Base-by-base conservation (phyloP, 2,329 filamentous ascomycete species). In the Verticillium klebahnii region DNA sequence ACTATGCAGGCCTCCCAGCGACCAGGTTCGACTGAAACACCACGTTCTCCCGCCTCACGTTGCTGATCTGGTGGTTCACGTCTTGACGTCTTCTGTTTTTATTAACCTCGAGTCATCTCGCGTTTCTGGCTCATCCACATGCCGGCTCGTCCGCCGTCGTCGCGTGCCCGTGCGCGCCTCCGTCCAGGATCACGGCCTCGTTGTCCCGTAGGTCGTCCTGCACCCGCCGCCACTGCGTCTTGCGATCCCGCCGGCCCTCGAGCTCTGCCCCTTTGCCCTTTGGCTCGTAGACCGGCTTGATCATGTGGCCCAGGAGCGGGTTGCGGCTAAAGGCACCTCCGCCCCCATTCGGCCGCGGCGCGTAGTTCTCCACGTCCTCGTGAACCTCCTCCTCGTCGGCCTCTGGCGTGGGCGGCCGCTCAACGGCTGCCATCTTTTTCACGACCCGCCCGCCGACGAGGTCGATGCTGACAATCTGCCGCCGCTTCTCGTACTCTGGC, bases 401-500 rank as follows among this genome's bases (percentile, higher is more conserved):
- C 8, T 80, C 78, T 0, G 87, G 87, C 7, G 80, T 85, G 3
- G 76, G 77, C 4, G 84, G 85, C 56, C 83, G 78, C 64, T 89
- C 87, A 23, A 84, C 74, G 5, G 87, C 83, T 17, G 84, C 85
- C 84, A 91, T 91, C 67, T 85, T 85, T 63, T 85, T 86, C 5
- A 95, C 87, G 2, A 96, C 86, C 68, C 89, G 93, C 19, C 89
- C 89, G 0, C 89, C 89, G 9, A 88, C 87, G 0, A 97, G 78
- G 72, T 97, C 92, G 64, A 97, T 90, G 70, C 90, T 94, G 67
- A 96, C 85, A 1, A 97, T 89, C 63, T 95, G 89, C 68, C 85
- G 86, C 62, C 91, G 84, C 82, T 94, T 96, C 78, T 97, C 93
- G 74, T 93, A 97, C 65, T 96, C 93, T 0, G 93, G 92, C 59